Percentiles rank a stretch among this genome's conserved stretches.
Evolutionary conservation across 768 basidiomycete species (phyloP).

Genomic region (Lanmaoa pseudosensibilis): DNA sequence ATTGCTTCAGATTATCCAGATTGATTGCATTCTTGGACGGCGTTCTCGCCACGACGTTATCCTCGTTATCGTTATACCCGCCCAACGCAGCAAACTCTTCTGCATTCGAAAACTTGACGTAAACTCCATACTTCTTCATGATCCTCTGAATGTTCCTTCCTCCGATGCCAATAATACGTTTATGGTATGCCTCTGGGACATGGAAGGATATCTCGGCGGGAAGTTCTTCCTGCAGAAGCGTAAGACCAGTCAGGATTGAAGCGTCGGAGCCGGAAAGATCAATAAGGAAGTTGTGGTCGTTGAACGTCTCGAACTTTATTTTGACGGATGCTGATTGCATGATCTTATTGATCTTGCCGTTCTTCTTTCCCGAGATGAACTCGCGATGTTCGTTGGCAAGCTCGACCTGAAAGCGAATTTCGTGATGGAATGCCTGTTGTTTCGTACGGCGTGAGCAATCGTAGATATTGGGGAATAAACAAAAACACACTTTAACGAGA

Average conservation of each 20-base stretch:
- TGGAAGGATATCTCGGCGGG: constrained; percentile 99
- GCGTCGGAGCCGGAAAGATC: constrained; percentile 84
- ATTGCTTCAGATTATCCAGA: constrained; percentile 90
- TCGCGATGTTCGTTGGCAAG: constrained; percentile 97
- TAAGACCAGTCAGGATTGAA: constrained; percentile 85
- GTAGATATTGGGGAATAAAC: background rate
- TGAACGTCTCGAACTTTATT: constrained; percentile 99
- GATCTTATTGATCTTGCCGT: constrained; percentile 99
- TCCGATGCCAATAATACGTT: constrained; percentile 97
- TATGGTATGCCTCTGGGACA: constrained; percentile 97
- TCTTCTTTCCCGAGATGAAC: constrained; percentile 99
- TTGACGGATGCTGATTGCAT: constrained; percentile 97
- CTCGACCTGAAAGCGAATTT: constrained; percentile 98
- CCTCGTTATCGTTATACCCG: constrained; percentile 95
- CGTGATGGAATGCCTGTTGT: constrained; percentile 84
- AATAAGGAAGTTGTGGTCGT: constrained; percentile 92
- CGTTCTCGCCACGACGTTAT: constrained; percentile 97
- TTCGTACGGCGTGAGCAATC: background rate
- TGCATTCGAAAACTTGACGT: constrained; percentile 98
- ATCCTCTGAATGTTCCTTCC: constrained; percentile 98
- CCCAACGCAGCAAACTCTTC: constrained; percentile 95
- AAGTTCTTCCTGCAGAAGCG: constrained; percentile 93
- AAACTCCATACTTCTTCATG: constrained; percentile 99
- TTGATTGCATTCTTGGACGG: constrained; percentile 97
- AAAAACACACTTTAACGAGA: constrained; percentile 71